Evolutionary conservation across 1,284 basidiomycete genomes (phyloP).

Genomic region (Malassezia arunalokei): DNA sequence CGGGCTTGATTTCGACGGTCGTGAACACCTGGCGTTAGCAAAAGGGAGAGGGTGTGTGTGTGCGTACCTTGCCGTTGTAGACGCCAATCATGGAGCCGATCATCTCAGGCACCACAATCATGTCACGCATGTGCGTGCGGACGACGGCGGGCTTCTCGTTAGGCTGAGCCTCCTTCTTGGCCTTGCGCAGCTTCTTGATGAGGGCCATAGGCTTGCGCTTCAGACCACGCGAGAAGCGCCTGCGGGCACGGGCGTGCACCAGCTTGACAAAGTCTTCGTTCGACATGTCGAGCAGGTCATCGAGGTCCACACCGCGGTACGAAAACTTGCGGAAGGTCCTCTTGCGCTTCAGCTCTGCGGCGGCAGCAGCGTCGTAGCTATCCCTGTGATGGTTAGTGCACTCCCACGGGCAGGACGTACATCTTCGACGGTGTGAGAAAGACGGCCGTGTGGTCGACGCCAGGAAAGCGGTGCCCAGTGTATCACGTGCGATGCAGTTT

Average conservation of each 20-base stretch:
- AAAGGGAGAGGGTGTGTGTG: neutral
- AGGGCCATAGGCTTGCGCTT: conserved; percentile 97
- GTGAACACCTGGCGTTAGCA: conserved; percentile 23
- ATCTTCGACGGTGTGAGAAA: conserved; percentile 14
- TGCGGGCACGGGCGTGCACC: conserved; percentile 94
- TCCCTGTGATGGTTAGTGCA: conserved; percentile 22
- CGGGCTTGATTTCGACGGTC: conserved; percentile 70
- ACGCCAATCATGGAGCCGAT: conserved; percentile 59
- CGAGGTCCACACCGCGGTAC: conserved; percentile 78
- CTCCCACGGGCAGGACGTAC: neutral
- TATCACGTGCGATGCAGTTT: neutral
- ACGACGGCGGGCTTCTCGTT: conserved; percentile 98
- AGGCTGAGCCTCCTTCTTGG: conserved; percentile 94
- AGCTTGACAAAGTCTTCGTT: conserved; percentile 69
- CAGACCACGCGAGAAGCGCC: conserved; percentile 96
- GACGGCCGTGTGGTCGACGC: neutral
- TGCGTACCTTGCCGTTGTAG: conserved; percentile 80
- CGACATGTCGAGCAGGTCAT: conserved; percentile 87
- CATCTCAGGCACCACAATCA: conserved; percentile 99
- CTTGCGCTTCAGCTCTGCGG: conserved; percentile 56
- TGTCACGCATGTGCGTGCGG: conserved; percentile 98
- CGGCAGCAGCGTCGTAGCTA: conserved; percentile 47
- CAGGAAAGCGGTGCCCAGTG: neutral
- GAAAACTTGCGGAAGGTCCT: conserved; percentile 97
- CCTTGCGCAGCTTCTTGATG: conserved; percentile 98